Base-by-base conservation (phyloP, 441 rosid species). In the Daphne laureola region DNA sequence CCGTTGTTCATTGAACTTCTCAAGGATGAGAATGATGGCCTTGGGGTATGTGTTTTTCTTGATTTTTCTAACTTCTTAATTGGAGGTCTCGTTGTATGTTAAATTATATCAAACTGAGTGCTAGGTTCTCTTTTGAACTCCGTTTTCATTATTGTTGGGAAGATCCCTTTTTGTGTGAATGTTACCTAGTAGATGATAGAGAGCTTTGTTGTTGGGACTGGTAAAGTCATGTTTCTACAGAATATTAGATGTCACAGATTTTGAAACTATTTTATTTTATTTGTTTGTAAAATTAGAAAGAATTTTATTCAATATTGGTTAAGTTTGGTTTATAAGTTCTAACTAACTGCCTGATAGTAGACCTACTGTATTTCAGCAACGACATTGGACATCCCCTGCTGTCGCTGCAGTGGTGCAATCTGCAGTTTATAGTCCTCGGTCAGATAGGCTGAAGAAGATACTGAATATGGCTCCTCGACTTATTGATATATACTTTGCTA, bases 21-120 rank as follows among this genome's bases (percentile, higher is more conserved):
- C 46, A 93, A 93, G 78, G 98, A 89, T 79, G 98, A 93, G 75
- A 91, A 93, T 62, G 98, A 93, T 63, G 96, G 96, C 57, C 78
- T 92, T 62, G 87, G 88, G 54, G 96, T 92, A 86, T 59, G 82
- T 23, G 57, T 57, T 69, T 58, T 60, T 56, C 46, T 51, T 43
- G 36, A 27, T 64, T n/a, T 42, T 53, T n/a, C n/a, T 26, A 55
- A 46, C 44, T 59, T 54, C 35, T 58, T 47, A 43, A 59, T 6
- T 31, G 38, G 38, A 31, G 11, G 7, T 5, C 9, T 31, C 38
- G 9, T 31, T 31, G 38, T 9, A 31, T 9, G 8, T 5, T 1
- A 31, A 31, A 31, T 11, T 31, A 31, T 31, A 31, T 31, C 1
- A 0, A 5, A 31, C 9, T 6, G 38, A 31, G 25, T 31, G 38